phyloP scores from a whole-genome alignment of 2,329 filamentous ascomycete species.

The Seiridium unicorne region DNA sequence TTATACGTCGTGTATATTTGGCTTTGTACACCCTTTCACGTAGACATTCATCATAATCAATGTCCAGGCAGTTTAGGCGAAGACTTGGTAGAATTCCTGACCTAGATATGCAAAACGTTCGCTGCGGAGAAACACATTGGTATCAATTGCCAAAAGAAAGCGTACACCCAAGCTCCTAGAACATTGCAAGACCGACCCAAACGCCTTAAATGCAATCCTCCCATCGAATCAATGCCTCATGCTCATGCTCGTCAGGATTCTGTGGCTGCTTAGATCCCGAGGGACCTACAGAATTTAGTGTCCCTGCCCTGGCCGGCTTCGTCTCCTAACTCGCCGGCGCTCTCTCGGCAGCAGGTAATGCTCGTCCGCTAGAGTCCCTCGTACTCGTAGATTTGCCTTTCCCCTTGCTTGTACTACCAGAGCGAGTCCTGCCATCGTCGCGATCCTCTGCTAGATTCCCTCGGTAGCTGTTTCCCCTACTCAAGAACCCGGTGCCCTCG shows the following conservation, averaged over 20 bases:
- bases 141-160: conserved; percentile 22
- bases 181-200: conserved; percentile 6
- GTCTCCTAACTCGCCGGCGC: conserved; percentile 33
- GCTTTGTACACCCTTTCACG: conserved; percentile 15
- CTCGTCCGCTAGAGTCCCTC: conserved; percentile 49
- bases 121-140: conserved; percentile 14
- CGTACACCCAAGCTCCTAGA: not conserved
- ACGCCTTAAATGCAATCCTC: conserved; percentile 14
- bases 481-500: conserved; percentile 60
- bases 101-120: not conserved
- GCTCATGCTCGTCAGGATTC: not conserved
- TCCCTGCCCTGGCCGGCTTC: not conserved
- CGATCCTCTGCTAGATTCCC: conserved; percentile 20
- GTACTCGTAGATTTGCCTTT: conserved; percentile 36
- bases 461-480: conserved; percentile 27
- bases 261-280: too few species aligned
- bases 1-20: conserved; percentile 12
- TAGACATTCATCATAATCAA: not conserved
- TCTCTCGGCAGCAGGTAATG: conserved; percentile 51
- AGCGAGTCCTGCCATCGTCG: conserved; percentile 21
- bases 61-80: too few species aligned
- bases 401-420: conserved; percentile 39
- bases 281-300: not conserved
- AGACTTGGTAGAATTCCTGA: not conserved
- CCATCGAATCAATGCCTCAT: not conserved